A percentile compares a stretch with the other conserved stretches of the same genome.
Evolutionary conservation across 1,284 basidiomycete species (phyloP).

Genomic region (Cystobasidium sp.): DNA sequence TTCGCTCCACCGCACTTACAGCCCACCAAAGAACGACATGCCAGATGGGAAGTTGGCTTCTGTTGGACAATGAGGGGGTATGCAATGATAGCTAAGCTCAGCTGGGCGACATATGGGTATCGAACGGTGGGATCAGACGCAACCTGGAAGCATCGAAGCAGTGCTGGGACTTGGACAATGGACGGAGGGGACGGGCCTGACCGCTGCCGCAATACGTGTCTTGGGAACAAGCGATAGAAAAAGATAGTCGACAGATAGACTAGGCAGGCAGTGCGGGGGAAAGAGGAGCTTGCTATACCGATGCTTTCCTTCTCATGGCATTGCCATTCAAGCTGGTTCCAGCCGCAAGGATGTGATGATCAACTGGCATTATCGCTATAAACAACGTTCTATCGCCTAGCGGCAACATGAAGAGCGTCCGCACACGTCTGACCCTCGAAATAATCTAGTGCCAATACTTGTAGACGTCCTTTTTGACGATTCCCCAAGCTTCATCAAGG

Average conservation of each 20-base stretch:
- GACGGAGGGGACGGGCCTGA: too few relatives aligned
- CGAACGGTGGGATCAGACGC: not conserved
- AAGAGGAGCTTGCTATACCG: not conserved
- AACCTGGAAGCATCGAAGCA: conserved; percentile 1
- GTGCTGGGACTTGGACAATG: too few relatives aligned
- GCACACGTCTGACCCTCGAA: not conserved
- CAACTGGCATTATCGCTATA: not conserved
- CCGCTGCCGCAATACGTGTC: too few relatives aligned
- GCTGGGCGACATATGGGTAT: not conserved
- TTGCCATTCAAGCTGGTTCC: not conserved
- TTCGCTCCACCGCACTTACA: conserved; percentile 12
- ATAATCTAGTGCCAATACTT: conserved; percentile 37
- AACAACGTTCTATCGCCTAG: not conserved
- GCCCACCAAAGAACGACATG: conserved; percentile 42
- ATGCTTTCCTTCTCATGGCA: not conserved
- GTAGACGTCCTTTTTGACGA: conserved; percentile 8
- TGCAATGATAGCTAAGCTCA: not conserved
- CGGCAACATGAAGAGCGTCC: not conserved
- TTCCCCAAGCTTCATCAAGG: conserved; percentile 59
- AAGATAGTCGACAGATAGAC: too few relatives aligned
- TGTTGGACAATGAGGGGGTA: not conserved
- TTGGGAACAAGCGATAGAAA: too few relatives aligned
- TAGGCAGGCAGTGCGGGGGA: too few relatives aligned
- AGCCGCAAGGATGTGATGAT: not conserved
- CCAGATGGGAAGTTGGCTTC: conserved; percentile 10